Percentiles rank a stretch among this genome's conserved stretches.
Conservation (phyloP, 768 basidiomycete species). For the Tubosaeta brunneosetosa region DNA sequence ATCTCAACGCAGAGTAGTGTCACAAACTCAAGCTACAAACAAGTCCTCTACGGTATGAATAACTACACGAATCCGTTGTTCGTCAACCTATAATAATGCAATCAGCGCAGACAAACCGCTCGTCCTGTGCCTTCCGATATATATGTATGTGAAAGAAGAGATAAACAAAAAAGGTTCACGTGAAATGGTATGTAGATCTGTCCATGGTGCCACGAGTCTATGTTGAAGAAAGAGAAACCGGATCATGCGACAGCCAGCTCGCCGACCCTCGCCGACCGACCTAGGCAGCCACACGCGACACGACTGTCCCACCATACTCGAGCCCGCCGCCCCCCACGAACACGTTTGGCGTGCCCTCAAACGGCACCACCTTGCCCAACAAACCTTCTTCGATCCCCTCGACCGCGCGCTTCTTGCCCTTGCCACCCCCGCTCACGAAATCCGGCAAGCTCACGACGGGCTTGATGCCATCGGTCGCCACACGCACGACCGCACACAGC, state of each 20-base stretch:
- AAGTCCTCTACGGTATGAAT: neutral
- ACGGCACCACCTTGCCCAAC: conserved; percentile 30
- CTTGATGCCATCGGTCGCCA: conserved; percentile 33
- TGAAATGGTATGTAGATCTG: conserved; percentile 11
- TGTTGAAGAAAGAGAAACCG: neutral
- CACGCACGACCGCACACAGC: conserved; percentile 35
- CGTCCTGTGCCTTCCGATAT: conserved; percentile 9
- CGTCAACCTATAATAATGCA: conserved; percentile 6
- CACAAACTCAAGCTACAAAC: neutral
- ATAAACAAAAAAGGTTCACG: neutral
- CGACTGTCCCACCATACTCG: conserved; percentile 32
- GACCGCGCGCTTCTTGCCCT: conserved; percentile 27
- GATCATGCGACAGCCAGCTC: neutral
- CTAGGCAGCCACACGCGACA: conserved; percentile 32
- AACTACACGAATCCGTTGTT: neutral
- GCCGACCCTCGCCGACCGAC: neutral
- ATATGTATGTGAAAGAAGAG: conserved; percentile 2
- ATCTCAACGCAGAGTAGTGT: too few species aligned
- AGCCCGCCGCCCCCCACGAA: conserved; percentile 28
- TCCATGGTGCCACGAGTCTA: conserved; percentile 11
- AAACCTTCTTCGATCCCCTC: conserved; percentile 16
- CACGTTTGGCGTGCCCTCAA: conserved; percentile 31
- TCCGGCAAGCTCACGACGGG: conserved; percentile 23
- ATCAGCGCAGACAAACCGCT: neutral
- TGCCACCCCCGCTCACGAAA: conserved; percentile 19